A percentile compares a stretch with the other conserved stretches of the same genome.
Evolutionary conservation across 78 protist genomes (phyloP).

Genomic region (Isochrysis galbana): DNA sequence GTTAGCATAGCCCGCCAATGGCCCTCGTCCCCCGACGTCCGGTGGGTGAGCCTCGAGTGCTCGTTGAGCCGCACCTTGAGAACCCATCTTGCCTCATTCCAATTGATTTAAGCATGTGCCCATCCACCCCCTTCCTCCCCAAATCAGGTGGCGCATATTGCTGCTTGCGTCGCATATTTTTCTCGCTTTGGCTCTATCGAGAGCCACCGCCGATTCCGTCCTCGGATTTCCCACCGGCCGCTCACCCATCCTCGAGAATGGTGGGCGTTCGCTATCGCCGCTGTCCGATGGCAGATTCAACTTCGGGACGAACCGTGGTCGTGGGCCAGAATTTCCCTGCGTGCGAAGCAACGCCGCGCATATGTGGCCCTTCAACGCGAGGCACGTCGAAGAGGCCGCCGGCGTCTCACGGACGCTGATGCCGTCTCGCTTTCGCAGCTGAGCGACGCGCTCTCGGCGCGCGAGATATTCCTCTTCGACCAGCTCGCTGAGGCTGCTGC

Average conservation of each 20-base stretch:
- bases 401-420: neutral
- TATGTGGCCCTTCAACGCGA: neutral
- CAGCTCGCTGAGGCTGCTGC: neutral
- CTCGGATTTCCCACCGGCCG: neutral
- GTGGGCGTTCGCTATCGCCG: neutral
- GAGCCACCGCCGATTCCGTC: neutral
- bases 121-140: too few species aligned
- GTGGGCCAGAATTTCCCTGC: neutral
- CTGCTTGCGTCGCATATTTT: neutral
- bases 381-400: too few species aligned
- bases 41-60: too few species aligned
- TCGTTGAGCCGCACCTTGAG: too few species aligned
- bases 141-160: neutral
- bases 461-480: neutral
- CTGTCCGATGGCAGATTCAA: neutral
- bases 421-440: neutral
- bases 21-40: too few species aligned
- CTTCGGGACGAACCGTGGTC: neutral
- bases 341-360: neutral
- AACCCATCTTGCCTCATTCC: too few species aligned
- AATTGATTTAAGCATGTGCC: too few species aligned
- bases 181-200: neutral
- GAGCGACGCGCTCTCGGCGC: neutral
- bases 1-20: too few species aligned
- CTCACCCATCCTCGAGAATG: neutral